phyloP scores from a whole-genome alignment of 148 eudicot species.

The Limonium bicolor region DNA sequence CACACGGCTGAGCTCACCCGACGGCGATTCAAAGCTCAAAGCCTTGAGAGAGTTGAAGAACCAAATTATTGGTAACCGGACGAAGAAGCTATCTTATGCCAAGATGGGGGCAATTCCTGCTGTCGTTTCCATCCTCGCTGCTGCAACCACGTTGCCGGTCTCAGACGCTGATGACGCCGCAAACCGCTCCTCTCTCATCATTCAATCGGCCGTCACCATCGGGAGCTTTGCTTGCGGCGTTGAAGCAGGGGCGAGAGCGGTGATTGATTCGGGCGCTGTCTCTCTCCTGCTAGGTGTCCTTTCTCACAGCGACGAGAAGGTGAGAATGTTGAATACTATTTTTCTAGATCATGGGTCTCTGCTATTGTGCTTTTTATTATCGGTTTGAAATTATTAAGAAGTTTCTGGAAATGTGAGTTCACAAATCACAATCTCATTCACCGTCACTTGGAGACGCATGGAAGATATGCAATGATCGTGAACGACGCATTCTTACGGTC shows the following conservation, averaged over 20 bases:
- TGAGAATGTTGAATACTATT: no score
- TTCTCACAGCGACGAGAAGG: constrained; percentile 52
- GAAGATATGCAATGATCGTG: no score
- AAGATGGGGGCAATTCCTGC: constrained; percentile 67
- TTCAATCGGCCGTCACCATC: constrained; percentile 59
- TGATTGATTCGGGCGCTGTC: constrained; percentile 67
- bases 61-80: constrained; percentile 89
- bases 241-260: constrained; percentile 78
- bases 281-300: constrained; percentile 38
- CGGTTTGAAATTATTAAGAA: no score
- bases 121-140: constrained; percentile 44
- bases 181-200: constrained; percentile 16
- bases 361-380: no score
- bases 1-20: constrained; percentile 34
- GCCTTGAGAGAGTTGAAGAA: constrained; percentile 78
- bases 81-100: constrained; percentile 63
- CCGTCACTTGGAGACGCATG: no score
- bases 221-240: constrained; percentile 99
- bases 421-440: no score
- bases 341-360: no score
- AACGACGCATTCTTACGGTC: no score
- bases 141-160: no score
- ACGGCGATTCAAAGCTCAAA: constrained; percentile 41
- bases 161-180: constrained; percentile 8
- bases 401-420: no score